Percentiles rank a stretch among this genome's conserved stretches.
Evolutionary conservation across 2,329 filamentous ascomycete species (phyloP).

Genomic region (Claviceps sp.): DNA sequence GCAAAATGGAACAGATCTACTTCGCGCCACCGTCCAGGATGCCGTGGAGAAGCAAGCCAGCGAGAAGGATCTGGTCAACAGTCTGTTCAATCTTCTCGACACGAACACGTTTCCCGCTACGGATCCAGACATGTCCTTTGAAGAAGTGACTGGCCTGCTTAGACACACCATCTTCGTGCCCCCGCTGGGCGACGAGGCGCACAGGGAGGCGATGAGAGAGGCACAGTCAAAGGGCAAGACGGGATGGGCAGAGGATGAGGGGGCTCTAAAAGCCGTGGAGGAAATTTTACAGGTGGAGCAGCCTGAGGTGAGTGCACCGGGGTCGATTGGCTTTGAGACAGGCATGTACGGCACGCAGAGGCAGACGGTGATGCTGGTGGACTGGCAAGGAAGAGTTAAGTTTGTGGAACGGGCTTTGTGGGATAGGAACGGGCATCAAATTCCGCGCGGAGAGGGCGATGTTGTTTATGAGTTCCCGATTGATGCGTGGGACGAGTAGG

Average conservation of each 20-base stretch:
- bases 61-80: conserved; percentile 36
- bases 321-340: conserved; percentile 32
- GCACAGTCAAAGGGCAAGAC: conserved; percentile 24
- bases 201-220: conserved; percentile 30
- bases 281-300: conserved; percentile 22
- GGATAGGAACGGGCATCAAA: conserved; percentile 41
- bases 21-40: conserved; percentile 28
- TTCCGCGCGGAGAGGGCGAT: conserved; percentile 42
- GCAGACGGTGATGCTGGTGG: conserved; percentile 48
- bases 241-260: conserved; percentile 21
- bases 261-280: conserved; percentile 24
- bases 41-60: conserved; percentile 21
- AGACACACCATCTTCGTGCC: conserved; percentile 50
- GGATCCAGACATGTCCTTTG: conserved; percentile 30
- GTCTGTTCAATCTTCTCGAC: conserved; percentile 42
- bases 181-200: conserved; percentile 35
- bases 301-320: conserved; percentile 20
- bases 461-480: conserved; percentile 42
- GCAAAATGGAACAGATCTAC: conserved; percentile 32
- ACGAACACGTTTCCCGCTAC: conserved; percentile 38
- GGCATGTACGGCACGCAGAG: conserved; percentile 53
- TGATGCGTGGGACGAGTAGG: conserved; percentile 32
- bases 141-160: conserved; percentile 39
- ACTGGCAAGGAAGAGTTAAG: conserved; percentile 48
- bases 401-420: conserved; percentile 47